These are phyloP conservation scores for Chalciporus sphaerocephalus DNA, from an alignment of 768 basidiomycete species.

Conservation along the genomic window DNA sequence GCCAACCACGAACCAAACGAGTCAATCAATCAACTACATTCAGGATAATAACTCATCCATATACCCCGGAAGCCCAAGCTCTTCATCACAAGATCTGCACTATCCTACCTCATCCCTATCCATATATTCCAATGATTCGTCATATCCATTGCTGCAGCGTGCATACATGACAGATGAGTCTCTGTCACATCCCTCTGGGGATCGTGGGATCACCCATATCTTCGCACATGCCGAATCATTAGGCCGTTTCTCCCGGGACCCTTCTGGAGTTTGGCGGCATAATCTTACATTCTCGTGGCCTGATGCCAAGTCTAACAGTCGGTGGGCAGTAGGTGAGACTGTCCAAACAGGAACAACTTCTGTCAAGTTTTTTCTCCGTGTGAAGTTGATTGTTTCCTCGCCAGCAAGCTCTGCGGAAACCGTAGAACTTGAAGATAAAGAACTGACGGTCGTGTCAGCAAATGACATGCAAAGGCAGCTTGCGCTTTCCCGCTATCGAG, in stretches of 20 bases:
- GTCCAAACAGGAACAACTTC: slow-evolving; percentile 59
- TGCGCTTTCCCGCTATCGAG: slow-evolving; percentile 57
- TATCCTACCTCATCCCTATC: slow-evolving; percentile 20
- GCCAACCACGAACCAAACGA: slow-evolving; percentile 18
- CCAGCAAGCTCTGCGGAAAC: slow-evolving; percentile 51
- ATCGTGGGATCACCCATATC: slow-evolving; percentile 42
- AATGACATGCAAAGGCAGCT: slow-evolving; percentile 65
- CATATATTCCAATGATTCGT: slow-evolving; percentile 22
- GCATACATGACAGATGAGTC: slow-evolving; percentile 14
- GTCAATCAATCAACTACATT: slow-evolving; percentile 27
- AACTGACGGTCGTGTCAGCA: slow-evolving; percentile 62
- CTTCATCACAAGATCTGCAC: slow-evolving; percentile 22
- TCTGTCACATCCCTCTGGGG: slow-evolving; percentile 6
- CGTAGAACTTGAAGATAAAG: slow-evolving; percentile 65
- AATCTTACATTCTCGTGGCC: slow-evolving; percentile 73
- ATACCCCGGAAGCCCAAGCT: slow-evolving; percentile 3
- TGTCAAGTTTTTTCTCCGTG: slow-evolving; percentile 65
- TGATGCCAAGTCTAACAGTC: slow-evolving; percentile 57
- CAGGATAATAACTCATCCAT: slow-evolving; percentile 17
- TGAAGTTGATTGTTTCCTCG: slow-evolving; percentile 54
- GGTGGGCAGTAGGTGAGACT: slow-evolving; percentile 80
- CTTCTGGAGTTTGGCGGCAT: slow-evolving; percentile 57
- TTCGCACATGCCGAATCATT: slow-evolving; percentile 58
- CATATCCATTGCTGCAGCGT: slow-evolving; percentile 21
- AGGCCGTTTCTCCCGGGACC: slow-evolving; percentile 52